A percentile compares a stretch with the other conserved stretches of the same genome.
phyloP scores from a whole-genome alignment of 768 basidiomycete genomes.

The Suillus weaverae region DNA sequence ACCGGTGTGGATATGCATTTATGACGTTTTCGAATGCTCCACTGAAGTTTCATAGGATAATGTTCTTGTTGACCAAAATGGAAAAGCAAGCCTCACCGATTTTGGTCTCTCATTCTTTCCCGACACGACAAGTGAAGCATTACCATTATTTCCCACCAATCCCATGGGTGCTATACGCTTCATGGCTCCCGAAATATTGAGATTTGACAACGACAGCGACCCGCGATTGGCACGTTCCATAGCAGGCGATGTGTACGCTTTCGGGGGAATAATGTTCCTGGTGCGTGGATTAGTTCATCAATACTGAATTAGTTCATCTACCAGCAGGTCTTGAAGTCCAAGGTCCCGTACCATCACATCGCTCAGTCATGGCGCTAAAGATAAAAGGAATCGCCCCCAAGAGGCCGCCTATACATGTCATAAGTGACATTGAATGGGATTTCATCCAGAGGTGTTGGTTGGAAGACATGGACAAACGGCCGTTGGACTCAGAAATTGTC shows the following conservation, averaged over 20 bases:
- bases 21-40: too few species aligned
- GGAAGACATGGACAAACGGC: constrained; percentile 32
- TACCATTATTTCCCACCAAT: not conserved
- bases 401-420: constrained; percentile 11
- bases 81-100: constrained; percentile 11
- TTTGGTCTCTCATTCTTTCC: constrained; percentile 6
- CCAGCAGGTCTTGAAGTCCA: not conserved
- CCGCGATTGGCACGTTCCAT: not conserved
- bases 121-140: constrained; percentile 8
- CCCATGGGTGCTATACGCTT: constrained; percentile 21
- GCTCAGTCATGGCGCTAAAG: too few species aligned
- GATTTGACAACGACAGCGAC: not conserved
- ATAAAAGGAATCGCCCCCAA: constrained; percentile 12
- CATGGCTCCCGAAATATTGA: constrained; percentile 2
- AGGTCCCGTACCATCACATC: not conserved
- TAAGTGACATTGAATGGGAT: constrained; percentile 22
- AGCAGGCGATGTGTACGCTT: constrained; percentile 7
- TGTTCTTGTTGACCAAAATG: constrained; percentile 11
- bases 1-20: constrained; percentile 23
- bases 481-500: constrained; percentile 30
- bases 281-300: not conserved
- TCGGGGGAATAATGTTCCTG: constrained; percentile 28
- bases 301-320: not conserved
- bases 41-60: not conserved
- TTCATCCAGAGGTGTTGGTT: constrained; percentile 29